Base-by-base conservation (phyloP, 257 asterid species). In the Cruciata laevipes region DNA sequence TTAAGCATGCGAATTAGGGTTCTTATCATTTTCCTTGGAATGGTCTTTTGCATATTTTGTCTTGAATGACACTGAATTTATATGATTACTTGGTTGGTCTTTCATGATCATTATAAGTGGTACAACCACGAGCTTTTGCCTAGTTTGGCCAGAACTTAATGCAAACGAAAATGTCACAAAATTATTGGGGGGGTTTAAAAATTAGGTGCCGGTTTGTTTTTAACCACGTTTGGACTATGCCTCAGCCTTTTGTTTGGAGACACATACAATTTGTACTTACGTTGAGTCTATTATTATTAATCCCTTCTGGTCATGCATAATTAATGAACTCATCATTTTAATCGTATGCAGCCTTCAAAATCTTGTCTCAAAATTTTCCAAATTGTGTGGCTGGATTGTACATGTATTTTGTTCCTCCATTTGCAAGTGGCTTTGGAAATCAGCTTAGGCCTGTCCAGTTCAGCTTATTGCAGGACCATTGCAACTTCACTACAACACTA, bases 161-260 rank as follows among this genome's bases (percentile, higher is more conserved):
- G 64, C 38, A 10, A 68, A 47, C 33, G n/a, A 68, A 60, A 57
- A 62, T 32, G 61, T 63, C 44, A 44, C 16, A 62, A 33, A 61
- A 35, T 76, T 13, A 21, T 40, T 10, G 42, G 71, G 31, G 71
- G 31, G 6, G 66, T 40, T 57, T 24, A 24, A 52, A 63, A 67
- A 67, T 67, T n/a, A 66, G 78, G 78, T 71, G 91, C 86, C 89
- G 94, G 33, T 81, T 84, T 84, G 90, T 83, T 65, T 63, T 71
- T 74, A 38, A 32, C 73, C 37, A 49, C 8, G 3, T 77, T 89
- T 88, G 88, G 86, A 86, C 82, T 77, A 74, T 81, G 62, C 71
- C 38, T 79, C 67, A 78, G 53, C 87, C 49, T 51, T 74, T 84
- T 73, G 71, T 77, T 78, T 30, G 72, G 65, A 74, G 72, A 78